A percentile compares a stretch with the other conserved stretches of the same genome.
Evolutionary conservation across 2,329 filamentous ascomycete genomes (phyloP).

Genomic region (Trichophyton schoenleinii): DNA sequence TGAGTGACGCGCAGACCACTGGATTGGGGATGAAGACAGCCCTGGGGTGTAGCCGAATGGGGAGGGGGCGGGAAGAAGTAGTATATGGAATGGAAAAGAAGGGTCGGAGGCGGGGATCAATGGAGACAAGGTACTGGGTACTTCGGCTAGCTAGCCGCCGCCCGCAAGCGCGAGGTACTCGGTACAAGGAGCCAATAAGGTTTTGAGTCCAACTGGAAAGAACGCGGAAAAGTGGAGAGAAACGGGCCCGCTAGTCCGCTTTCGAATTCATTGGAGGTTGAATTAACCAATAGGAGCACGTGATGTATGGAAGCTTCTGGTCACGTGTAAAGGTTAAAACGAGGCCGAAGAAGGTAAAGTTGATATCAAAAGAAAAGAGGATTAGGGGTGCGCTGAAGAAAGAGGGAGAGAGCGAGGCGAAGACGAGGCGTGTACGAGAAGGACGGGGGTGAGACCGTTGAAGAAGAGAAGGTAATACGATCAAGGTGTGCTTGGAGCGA

Average conservation of each 20-base stretch:
- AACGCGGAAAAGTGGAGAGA: not conserved
- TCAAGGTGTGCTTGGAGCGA: not conserved
- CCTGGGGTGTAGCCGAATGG: not conserved
- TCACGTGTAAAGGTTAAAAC: not conserved
- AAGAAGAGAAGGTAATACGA: not conserved
- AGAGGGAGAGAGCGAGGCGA: not conserved
- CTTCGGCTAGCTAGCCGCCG: not conserved
- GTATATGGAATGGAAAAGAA: constrained; percentile 11
- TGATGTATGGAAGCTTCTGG: not conserved
- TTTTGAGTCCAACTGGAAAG: not conserved
- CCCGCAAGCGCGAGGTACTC: not conserved
- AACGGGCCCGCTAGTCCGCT: not conserved
- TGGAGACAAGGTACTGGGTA: constrained; percentile 1
- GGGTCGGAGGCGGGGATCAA: constrained; percentile 5
- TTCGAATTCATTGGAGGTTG: not conserved
- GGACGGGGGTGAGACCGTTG: not conserved
- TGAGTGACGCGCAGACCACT: not conserved
- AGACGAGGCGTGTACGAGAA: not conserved
- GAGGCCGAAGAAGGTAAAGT: not conserved
- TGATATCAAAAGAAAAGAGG: not conserved
- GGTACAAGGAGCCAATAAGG: not conserved
- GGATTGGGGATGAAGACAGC: not conserved
- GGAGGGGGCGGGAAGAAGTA: not conserved
- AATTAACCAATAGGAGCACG: not conserved
- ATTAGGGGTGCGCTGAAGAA: not conserved